Evolutionary conservation across 169 alveolate species (phyloP), one percentile per base, ranked within the genome.

Genomic region (Eimeria tenella): DNA sequence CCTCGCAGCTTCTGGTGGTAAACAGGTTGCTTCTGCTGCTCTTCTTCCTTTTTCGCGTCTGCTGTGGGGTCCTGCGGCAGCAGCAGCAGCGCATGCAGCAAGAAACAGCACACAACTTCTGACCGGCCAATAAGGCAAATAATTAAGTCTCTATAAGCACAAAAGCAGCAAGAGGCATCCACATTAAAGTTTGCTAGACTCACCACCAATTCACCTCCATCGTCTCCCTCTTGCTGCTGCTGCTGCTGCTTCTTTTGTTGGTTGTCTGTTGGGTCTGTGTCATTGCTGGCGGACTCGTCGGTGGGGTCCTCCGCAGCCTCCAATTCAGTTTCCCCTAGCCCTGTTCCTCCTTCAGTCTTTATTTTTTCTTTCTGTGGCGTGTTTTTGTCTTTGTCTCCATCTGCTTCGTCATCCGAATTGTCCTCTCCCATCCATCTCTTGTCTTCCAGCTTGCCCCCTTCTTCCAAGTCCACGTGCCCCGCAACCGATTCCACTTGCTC

Each of bases 401-500:
- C 88, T 42, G 25, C 65, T 13, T 68, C 86, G 25, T 79, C 74
- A 17, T 81, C 93, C 10, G 49, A 50, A 13, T 17, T 25, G 21
- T 71, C 94, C 6, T 53, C 68, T 23, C 93, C 95, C 19, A 63
- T 75, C 95, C 93, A 84, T 5, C 92, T 21, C 84, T 86, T 93
- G 83, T 60, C 31, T 63, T 93, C 93, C 19, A 93, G 53, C 70
- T 84, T 71, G 52, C 95, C 95, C 8, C 95, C 95, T 23, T 84
- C 93, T n/a, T 84, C 49, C 93, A 93, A 31, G 63, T 83, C 93
- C 31, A 93, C 95, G 31, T 55, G 50, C 55, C 95, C 95, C 8
- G 83, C 90, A 19, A 49, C 86, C 74, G 49, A 52, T 9, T 83
- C 95, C 63, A 25, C 60, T 5, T 71, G 68, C 53, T 93, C 86